A percentile compares a stretch with the other conserved stretches of the same genome.
phyloP scores from a whole-genome alignment of 345 rosid species.

The Alliaria petiolata region DNA sequence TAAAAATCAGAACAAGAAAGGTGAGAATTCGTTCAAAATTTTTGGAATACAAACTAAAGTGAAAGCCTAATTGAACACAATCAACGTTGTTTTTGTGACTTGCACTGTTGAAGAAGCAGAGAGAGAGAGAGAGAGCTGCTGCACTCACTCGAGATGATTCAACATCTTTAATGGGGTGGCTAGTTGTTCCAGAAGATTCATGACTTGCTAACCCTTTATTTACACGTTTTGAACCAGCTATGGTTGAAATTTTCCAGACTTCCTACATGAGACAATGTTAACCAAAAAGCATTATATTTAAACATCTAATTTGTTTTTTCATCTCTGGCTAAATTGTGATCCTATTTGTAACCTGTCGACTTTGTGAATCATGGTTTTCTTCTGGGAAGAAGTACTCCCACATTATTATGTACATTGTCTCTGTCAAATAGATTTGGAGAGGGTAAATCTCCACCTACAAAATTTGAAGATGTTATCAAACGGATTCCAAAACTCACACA shows the following conservation, averaged over 20 bases:
- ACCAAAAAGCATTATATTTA: neutral
- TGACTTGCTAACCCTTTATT: constrained; percentile 59
- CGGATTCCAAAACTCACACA: neutral
- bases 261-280: constrained; percentile 46
- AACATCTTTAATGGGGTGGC: constrained; percentile 32
- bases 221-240: constrained; percentile 65
- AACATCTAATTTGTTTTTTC: neutral
- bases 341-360: constrained; percentile 61
- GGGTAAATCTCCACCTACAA: constrained; percentile 91
- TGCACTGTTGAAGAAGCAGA: constrained; percentile 24
- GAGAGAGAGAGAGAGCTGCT: constrained; percentile 20
- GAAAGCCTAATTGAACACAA: constrained; percentile 39
- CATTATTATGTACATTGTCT: constrained; percentile 89
- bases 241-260: constrained; percentile 87
- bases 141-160: constrained; percentile 33
- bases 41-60: neutral
- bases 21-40: neutral
- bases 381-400: constrained; percentile 93
- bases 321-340: neutral
- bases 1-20: neutral
- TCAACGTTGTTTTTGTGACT: constrained; percentile 35
- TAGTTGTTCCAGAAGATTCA: constrained; percentile 48
- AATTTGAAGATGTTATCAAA: neutral
- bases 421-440: constrained; percentile 87
- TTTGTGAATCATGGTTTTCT: constrained; percentile 89